Evolutionary conservation across 805 yeast species (phyloP).

Genomic region (Candida ipomoeae): DNA sequence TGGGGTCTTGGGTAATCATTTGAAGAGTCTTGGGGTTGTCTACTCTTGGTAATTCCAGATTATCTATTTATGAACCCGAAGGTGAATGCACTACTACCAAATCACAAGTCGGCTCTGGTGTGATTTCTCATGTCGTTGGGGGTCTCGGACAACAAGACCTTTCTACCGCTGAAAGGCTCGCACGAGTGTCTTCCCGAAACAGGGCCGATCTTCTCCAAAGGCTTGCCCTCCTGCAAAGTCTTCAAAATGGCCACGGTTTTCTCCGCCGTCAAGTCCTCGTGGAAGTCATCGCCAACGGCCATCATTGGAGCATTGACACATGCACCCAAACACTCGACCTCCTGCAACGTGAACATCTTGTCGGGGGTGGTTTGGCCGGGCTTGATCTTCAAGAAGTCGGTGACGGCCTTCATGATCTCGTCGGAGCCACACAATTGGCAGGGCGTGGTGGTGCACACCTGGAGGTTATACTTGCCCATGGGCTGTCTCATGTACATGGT

Average conservation of each 20-base stretch:
- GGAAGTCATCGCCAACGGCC: conserved; percentile 77
- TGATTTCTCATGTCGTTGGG: conserved; percentile 67
- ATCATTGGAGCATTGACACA: conserved; percentile 91
- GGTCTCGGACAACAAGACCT: conserved; percentile 53
- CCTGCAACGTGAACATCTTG: conserved; percentile 73
- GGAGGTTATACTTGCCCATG: conserved; percentile 79
- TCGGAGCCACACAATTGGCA: conserved; percentile 84
- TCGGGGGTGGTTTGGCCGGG: conserved; percentile 79
- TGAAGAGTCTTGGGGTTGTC: not conserved
- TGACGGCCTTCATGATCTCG: conserved; percentile 67
- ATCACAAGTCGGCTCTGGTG: conserved; percentile 67
- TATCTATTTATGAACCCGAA: conserved; percentile 6
- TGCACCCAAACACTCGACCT: conserved; percentile 89
- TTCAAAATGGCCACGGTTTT: conserved; percentile 57
- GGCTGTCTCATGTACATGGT: conserved; percentile 88
- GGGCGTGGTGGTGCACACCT: conserved; percentile 87
- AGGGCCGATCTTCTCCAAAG: conserved; percentile 61
- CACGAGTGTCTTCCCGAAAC: conserved; percentile 64
- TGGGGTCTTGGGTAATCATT: too few species aligned
- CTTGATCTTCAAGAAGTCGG: conserved; percentile 54
- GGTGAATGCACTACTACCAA: conserved; percentile 2
- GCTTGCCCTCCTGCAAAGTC: conserved; percentile 60
- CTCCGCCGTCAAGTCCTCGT: conserved; percentile 75
- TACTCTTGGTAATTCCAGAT: conserved; percentile 1
- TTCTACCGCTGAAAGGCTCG: conserved; percentile 72